Conservation (phyloP, 2,329 filamentous ascomycete species). For the Thelonectria rubi region DNA sequence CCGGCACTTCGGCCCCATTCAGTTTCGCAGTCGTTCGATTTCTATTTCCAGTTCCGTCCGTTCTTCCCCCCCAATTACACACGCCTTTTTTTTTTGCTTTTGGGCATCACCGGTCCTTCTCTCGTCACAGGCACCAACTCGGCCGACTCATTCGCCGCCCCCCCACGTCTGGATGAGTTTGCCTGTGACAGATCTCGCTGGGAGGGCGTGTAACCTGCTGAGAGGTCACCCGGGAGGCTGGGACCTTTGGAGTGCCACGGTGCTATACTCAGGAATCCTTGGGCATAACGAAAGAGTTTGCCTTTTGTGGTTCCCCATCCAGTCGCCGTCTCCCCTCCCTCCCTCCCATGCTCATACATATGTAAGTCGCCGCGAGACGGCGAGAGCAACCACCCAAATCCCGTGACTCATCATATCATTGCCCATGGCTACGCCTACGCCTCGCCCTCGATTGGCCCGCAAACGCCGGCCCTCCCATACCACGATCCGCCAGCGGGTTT, state of each 20-base stretch:
- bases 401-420: slow-evolving; percentile 35
- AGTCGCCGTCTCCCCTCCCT: too few species aligned
- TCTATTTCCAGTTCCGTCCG: slow-evolving; percentile 18
- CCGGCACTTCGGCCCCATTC: slow-evolving; percentile 1
- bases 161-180: not conserved
- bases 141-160: slow-evolving; percentile 10
- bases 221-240: slow-evolving; percentile 22
- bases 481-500: not conserved
- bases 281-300: slow-evolving; percentile 13
- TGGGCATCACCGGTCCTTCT: slow-evolving; percentile 24
- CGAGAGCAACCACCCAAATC: slow-evolving; percentile 11
- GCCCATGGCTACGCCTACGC: too few species aligned
- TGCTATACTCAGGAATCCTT: slow-evolving; percentile 18
- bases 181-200: slow-evolving; percentile 37
- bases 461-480: not conserved
- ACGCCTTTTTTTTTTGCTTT: slow-evolving; percentile 24
- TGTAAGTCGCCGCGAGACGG: slow-evolving; percentile 25
- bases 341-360: slow-evolving; percentile 26
- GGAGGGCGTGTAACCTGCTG: slow-evolving; percentile 25
- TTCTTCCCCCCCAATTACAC: slow-evolving; percentile 17
- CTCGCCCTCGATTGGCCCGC: slow-evolving; percentile 29
- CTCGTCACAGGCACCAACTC: slow-evolving; percentile 16
- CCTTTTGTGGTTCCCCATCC: slow-evolving; percentile 19
- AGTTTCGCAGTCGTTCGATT: slow-evolving; percentile 21
- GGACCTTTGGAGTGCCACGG: slow-evolving; percentile 18